Percentiles rank a stretch among this genome's conserved stretches.
These are phyloP conservation scores for Epichloe sibirici DNA, from an alignment of 2,329 filamentous ascomycete species.

Conservation along the genomic window DNA sequence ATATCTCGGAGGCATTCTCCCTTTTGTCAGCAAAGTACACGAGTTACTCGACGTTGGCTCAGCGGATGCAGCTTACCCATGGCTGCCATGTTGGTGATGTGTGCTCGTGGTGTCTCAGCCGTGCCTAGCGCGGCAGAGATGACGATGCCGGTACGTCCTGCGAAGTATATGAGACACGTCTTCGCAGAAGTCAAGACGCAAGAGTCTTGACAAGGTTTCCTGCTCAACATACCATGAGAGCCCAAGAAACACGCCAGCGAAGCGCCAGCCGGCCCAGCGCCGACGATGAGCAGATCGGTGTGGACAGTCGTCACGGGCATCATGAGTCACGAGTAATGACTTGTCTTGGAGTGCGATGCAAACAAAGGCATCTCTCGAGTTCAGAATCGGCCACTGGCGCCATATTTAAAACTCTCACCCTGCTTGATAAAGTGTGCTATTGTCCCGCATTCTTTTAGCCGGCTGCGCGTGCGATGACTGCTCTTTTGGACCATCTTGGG, in stretches of 20 bases:
- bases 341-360: background rate
- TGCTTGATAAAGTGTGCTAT: background rate
- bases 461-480: background rate
- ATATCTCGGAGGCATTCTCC: conserved; percentile 41
- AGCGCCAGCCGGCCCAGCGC: conserved; percentile 42
- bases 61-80: conserved; percentile 17
- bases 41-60: background rate
- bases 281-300: conserved; percentile 36
- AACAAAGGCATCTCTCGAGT: background rate
- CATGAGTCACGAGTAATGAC: background rate
- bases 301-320: conserved; percentile 7
- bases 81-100: conserved; percentile 48
- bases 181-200: background rate
- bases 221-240: conserved; percentile 26
- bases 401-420: background rate
- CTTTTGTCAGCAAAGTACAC: background rate
- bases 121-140: conserved; percentile 36
- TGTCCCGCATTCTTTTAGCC: background rate
- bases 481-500: too few relatives aligned
- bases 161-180: background rate
- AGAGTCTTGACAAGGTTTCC: too few relatives aligned
- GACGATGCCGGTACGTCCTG: conserved; percentile 40
- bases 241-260: conserved; percentile 41
- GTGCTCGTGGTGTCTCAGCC: conserved; percentile 44
- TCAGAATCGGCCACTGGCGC: too few relatives aligned